Evolutionary conservation across 495 filamentous ascomycete species (phyloP), one percentile per base, ranked within the genome.

Genomic region (Neurospora tetraspora): DNA sequence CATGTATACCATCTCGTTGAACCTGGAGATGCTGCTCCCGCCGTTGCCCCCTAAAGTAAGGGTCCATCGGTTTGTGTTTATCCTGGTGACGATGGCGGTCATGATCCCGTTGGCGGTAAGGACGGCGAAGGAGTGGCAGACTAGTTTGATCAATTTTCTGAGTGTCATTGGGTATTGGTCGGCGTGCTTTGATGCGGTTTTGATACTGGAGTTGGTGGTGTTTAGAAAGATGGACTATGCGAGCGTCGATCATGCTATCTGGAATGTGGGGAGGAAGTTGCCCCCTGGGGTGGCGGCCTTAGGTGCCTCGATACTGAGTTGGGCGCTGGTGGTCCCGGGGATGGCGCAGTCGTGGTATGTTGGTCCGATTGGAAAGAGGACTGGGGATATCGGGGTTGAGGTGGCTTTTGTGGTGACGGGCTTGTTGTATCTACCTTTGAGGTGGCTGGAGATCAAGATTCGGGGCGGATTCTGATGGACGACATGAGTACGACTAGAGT

Each of bases 321-420:
- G 81, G 72, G 82, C 71, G 14, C 70, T 84, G 12, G 83, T 88
- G 23, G 79, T 88, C 3, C 84, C 83, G 6, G 84, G 85, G 16
- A 88, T 88, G 82, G 82, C 77, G 10, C 83, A 84, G 78, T 82
- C 80, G 12, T 88, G 86, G 86, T 88, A 83, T 71, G 82, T 82
- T 5, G 86, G 86, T 0, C 85, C 85, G 5, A 82, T 88, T 69
- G 85, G 84, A 1, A 75, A 80, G 78, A 78, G 74, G 11, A 86
- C 85, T 38, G 86, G 86, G 11, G 86, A 89, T 77, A 82, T 88
- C 71, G 87, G 86, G 7, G 87, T 87, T 70, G 86, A 88, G 78
- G 72, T 85, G 72, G 86, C 85, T 3, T 83, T 88, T 72, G 81
- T 82, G 2, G 78, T 87, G 61, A 84, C 83, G 68, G 80, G 78